Percentiles rank a stretch among this genome's conserved stretches.
Conservation (phyloP, 1,139 yeast species). For the Kurtzmaniella quercitrusa region DNA sequence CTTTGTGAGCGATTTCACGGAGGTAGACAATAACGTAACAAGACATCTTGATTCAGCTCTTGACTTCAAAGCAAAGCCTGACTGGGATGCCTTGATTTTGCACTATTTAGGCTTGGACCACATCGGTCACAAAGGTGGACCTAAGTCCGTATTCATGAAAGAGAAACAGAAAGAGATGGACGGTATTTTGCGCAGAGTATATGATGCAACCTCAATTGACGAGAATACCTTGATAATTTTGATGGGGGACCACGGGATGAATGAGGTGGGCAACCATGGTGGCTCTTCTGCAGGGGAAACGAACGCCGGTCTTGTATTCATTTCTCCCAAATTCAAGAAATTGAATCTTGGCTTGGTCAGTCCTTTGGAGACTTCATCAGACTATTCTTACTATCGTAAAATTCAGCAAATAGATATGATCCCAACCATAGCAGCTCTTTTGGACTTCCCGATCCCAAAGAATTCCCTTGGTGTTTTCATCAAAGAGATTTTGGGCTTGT, state of each 20-base stretch:
- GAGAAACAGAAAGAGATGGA: conserved; percentile 87
- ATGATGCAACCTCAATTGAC: conserved; percentile 18
- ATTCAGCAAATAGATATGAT: conserved; percentile 85
- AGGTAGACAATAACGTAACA: conserved; percentile 90
- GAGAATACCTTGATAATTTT: conserved; percentile 67
- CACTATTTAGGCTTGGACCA: conserved; percentile 95
- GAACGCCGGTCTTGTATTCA: conserved; percentile 70
- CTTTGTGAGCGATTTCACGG: conserved; percentile 90
- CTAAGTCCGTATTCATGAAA: conserved; percentile 74
- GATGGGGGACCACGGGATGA: conserved; percentile 96
- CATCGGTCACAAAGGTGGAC: conserved; percentile 97
- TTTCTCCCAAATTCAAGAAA: conserved; percentile 54
- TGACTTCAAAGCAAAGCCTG: conserved; percentile 13
- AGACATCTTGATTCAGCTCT: conserved; percentile 69
- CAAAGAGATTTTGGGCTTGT: conserved; percentile 50
- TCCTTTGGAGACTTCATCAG: conserved; percentile 33
- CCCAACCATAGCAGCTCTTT: conserved; percentile 71
- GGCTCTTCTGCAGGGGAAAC: conserved; percentile 93
- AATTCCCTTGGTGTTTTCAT: conserved; percentile 79
- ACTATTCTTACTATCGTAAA: conserved; percentile 47
- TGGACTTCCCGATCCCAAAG: conserved; percentile 80
- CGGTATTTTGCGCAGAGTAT: conserved; percentile 50
- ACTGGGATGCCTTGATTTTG: conserved; percentile 83
- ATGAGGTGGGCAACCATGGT: conserved; percentile 90
- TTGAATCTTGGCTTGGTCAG: conserved; percentile 27